Conservation (phyloP, 2,329 filamentous ascomycete species). For the Colletotrichum chlorophyti region DNA sequence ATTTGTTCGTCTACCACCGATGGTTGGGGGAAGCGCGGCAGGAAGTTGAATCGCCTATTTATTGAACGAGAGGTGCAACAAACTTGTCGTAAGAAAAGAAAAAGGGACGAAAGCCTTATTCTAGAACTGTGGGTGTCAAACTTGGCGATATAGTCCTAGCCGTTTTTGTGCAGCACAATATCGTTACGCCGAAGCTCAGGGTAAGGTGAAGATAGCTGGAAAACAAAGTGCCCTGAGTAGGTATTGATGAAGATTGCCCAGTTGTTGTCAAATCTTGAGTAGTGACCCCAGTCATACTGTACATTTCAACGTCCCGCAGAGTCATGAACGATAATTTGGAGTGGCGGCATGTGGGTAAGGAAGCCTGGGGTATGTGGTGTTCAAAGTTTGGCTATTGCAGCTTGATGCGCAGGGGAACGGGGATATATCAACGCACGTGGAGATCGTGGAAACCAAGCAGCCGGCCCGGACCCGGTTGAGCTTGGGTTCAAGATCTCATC, state of each 20-base stretch:
- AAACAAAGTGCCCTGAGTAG: too few species aligned
- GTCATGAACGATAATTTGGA: conserved; percentile 11
- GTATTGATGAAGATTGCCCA: background rate
- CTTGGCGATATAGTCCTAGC: too few species aligned
- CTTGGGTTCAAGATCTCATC: background rate
- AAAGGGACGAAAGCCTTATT: too few species aligned
- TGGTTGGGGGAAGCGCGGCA: too few species aligned
- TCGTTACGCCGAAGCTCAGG: background rate
- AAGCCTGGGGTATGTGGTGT: conserved; percentile 8
- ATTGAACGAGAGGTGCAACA: too few species aligned
- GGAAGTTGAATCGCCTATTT: too few species aligned
- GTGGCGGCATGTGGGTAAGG: conserved; percentile 3
- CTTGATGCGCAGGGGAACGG: background rate
- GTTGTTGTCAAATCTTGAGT: background rate
- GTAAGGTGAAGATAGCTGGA: background rate
- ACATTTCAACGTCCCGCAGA: background rate
- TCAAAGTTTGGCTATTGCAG: conserved; percentile 5
- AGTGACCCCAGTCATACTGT: background rate
- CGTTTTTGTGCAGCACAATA: too few species aligned
- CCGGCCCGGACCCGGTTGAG: background rate
- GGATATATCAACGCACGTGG: background rate
- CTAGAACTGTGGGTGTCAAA: too few species aligned
- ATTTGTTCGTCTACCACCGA: too few species aligned
- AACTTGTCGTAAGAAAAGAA: too few species aligned
- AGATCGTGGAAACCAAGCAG: too few species aligned